Base-by-base conservation (phyloP, 345 rosid species). In the Cardamine chenopodiifolia region DNA sequence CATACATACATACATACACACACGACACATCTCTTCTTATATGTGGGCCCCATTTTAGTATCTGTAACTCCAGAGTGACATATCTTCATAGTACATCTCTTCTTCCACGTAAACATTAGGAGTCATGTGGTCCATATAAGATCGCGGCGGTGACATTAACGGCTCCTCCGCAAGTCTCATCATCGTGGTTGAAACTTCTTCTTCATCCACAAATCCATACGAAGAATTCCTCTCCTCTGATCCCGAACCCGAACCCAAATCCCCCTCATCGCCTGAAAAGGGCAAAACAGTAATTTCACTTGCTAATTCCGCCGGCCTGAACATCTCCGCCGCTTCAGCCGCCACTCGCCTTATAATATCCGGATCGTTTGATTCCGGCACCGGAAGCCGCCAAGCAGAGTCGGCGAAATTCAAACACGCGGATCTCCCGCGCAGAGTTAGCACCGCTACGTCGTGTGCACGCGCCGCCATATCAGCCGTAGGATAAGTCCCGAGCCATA, bases 401-500 rank as follows among this genome's bases (percentile, higher is more conserved):
- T 90, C 96, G 0, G 89, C 86, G 58, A 88, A 90, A 71, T 90
- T 90, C 29, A 90, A 86, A 80, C 93, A 88, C 8, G 88, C 90
- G 7, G 85, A 73, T 47, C 84, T 85, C 8, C 96, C 91, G 58
- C 87, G 83, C 10, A 90, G 72, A 0, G 91, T 85, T 47, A 90
- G 63, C 6, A 85, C 96, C 0, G 96, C 96, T 0, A 90, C 93
- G 71, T 90, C 96, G 45, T 90, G 96, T 0, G 96, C 96, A 50
- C 90, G 76, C 0, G 93, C 96, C 0, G 96, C 96, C 96, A 88
- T 88, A 49, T 90, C 93, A 0, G 96, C 83, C 0, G 88, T 85
- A 1, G 93, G 89, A 52, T 88, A 90, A 2, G 96, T 90, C 0
- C 96, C 96, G 0, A 90, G 86, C 96, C 96, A 90, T 17, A 90